Base-by-base conservation (phyloP, 2,329 filamentous ascomycete genomes). In the Cryphonectria nitschkei region DNA sequence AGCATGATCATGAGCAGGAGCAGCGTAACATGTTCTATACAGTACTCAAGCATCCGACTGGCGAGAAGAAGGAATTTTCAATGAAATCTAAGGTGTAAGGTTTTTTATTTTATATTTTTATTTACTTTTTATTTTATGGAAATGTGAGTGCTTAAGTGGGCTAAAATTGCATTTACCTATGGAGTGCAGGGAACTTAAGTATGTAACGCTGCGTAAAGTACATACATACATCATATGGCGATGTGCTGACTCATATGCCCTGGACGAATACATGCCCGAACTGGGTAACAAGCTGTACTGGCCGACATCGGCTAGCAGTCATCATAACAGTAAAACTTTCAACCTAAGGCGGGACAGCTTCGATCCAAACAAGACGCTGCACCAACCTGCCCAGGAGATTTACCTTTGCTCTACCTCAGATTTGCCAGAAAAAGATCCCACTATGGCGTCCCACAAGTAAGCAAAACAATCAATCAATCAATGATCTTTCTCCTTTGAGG, bases 401-500 rank as follows among this genome's bases (percentile, higher is more conserved):
- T 26, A 26, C 60, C 34, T 54, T n/a, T 26, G n/a, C 50, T 13
- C 50, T 22, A n/a, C 4, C 32, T 7, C 34, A 41, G 11, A 46
- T 46, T 4, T 19, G 37, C 61, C 39, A 16, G 8, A n/a, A 29
- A 64, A 41, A 3, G 14, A 46, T 13, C 37, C 46, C 39, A 46
- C 7, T 3, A 64, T 64, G 61, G 37, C 61, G n/a, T 64, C 61
- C 34, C 61, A 64, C 34, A 64, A 64, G 61, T 64, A 64, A 64
- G 61, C 13, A 22, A 22, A 16, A 46, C 43, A 50, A 6, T 7
- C 19, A 22, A 50, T 50, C 4, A 19, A 19, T 22, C 19, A 22
- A 22, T 50, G 19, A 50, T 37, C 29, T 61, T 11, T 3, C n/a
- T 41, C 9, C 34, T 9, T 26, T 34, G 3, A 9, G 22, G 11